These are phyloP conservation scores for Phaffomyces antillensis DNA, from an alignment of 805 yeast genomes.

Conservation along the genomic window DNA sequence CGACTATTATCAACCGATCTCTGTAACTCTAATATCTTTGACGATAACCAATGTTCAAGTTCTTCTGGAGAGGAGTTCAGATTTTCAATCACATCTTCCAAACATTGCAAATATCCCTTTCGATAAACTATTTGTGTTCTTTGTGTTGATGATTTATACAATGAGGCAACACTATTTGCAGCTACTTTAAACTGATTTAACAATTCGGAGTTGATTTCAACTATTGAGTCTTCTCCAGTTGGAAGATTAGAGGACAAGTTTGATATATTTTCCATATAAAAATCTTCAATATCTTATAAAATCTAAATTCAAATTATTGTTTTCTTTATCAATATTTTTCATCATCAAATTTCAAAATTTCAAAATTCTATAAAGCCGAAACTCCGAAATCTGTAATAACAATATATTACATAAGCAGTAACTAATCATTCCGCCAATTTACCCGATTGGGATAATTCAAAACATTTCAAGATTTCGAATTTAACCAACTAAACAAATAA, in stretches of 20 bases:
- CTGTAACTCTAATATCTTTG: constrained; percentile 37
- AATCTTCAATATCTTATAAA: too few relatives aligned
- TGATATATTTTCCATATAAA: constrained; percentile 44
- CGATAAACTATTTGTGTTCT: constrained; percentile 38
- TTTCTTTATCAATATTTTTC: not conserved
- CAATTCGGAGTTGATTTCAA: constrained; percentile 44
- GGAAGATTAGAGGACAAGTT: constrained; percentile 53
- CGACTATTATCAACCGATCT: not conserved
- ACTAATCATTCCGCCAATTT: not conserved
- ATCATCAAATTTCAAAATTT: not conserved
- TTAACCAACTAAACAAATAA: not conserved
- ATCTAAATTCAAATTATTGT: too few relatives aligned
- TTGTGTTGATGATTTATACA: constrained; percentile 51
- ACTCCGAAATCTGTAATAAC: not conserved
- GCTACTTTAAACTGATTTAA: constrained; percentile 62
- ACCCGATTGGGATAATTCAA: constrained; percentile 3
- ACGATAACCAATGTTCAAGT: constrained; percentile 45
- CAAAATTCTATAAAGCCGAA: too few relatives aligned
- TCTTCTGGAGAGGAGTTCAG: constrained; percentile 20
- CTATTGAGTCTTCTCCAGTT: constrained; percentile 36
- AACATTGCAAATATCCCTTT: constrained; percentile 55
- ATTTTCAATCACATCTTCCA: constrained; percentile 43
- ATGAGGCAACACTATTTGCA: constrained; percentile 62
- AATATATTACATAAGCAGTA: not conserved
- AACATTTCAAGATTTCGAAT: not conserved